Evolutionary conservation across 768 basidiomycete species (phyloP).

Genomic region (Phlebiopsis gigantea): DNA sequence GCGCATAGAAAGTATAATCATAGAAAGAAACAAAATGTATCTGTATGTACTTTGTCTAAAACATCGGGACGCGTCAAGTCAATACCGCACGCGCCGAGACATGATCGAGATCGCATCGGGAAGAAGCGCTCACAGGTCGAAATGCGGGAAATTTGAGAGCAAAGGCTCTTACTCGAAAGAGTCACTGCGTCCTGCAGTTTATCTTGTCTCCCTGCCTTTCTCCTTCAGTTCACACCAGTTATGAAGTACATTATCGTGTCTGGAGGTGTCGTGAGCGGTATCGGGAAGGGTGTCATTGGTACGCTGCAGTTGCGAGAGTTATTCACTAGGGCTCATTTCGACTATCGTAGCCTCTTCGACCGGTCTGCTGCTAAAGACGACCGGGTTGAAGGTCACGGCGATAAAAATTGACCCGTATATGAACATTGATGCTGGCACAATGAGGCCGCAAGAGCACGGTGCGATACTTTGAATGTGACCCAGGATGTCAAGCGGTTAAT

Average conservation of each 20-base stretch:
- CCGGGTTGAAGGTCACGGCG: conserved; percentile 93
- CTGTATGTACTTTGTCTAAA: neutral
- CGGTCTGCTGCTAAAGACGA: conserved; percentile 90
- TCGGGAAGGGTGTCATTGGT: conserved; percentile 99
- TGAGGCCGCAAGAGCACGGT: conserved; percentile 99
- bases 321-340: conserved; percentile 1
- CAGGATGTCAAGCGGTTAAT: neutral
- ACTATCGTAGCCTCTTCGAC: conserved; percentile 80
- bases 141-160: conserved; percentile 6
- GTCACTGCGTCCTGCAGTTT: conserved; percentile 6
- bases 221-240: conserved; percentile 37
- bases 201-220: neutral
- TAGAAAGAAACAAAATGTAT: neutral
- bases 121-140: neutral
- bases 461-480: conserved; percentile 24
- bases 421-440: conserved; percentile 99
- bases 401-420: conserved; percentile 99
- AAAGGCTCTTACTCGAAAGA: conserved; percentile 5
- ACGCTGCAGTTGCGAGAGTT: conserved; percentile 24
- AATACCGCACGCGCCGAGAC: neutral
- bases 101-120: conserved; percentile 2
- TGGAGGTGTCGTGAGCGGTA: conserved; percentile 97
- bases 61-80: neutral
- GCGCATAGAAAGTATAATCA: conserved; percentile 22
- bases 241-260: conserved; percentile 96